phyloP scores from a whole-genome alignment of 176 grass and related monocot genomes.

The Microstegium vimineum region DNA sequence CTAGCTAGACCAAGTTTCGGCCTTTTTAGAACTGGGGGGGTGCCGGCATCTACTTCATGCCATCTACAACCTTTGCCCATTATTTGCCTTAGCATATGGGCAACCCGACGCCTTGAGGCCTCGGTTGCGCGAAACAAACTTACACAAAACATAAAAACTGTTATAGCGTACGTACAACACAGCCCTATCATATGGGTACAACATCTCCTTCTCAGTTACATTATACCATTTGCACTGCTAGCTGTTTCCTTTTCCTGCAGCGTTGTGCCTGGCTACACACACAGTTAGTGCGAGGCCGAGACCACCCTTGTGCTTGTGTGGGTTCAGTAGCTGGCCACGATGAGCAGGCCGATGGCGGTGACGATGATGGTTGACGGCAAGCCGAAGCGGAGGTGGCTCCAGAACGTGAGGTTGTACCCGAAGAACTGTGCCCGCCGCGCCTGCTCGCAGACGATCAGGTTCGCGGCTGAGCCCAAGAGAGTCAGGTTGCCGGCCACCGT shows the following conservation, averaged over 20 bases:
- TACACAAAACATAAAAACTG: conserved; percentile 12
- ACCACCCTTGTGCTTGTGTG: background rate
- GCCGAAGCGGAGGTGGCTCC: conserved; percentile 90
- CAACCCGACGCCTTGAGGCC: background rate
- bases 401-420: conserved; percentile 92
- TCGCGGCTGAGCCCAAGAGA: conserved; percentile 86
- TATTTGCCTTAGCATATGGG: conserved; percentile 35
- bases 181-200: conserved; percentile 11
- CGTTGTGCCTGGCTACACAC: background rate
- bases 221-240: background rate
- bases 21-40: background rate
- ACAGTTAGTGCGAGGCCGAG: no score
- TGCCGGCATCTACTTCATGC: background rate
- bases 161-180: conserved; percentile 17
- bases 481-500: conserved; percentile 93
- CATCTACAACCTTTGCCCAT: conserved; percentile 9
- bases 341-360: conserved; percentile 65
- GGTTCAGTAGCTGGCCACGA: conserved; percentile 53
- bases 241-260: background rate
- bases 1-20: conserved; percentile 5
- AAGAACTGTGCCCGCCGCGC: conserved; percentile 59
- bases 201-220: background rate
- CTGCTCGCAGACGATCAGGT: conserved; percentile 96
- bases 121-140: background rate
- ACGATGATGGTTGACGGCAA: conserved; percentile 72